Base-by-base conservation (phyloP, 108 stramenopile genomes). In the Epipyxis sp. region DNA sequence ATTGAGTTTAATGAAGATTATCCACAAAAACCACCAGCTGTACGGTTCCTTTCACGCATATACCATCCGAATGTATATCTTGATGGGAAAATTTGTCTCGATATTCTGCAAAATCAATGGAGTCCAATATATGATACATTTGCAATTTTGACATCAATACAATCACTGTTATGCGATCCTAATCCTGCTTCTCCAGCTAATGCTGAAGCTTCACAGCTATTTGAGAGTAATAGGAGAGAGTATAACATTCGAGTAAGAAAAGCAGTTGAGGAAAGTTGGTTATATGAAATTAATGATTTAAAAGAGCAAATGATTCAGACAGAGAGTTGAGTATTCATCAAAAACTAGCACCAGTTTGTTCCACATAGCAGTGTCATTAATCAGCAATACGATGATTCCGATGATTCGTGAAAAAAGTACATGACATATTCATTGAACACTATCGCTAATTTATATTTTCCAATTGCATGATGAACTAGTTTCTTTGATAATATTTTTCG, bases 71-170 rank as follows among this genome's bases (percentile, higher is more conserved):
- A 99, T 86, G 95, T 99, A 82, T 99, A 99, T 93, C 94, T 94
- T 78, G 95, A 99, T 86, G 98, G 98, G 30, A 92, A 94, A 76
- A 94, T 88, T 54, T 87, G 86, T 82, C 84, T 99, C 77, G 98
- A 99, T 80, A 99, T 99, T 87, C 88, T 99, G 84, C 97, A 98
- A 78, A 99, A 97, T 84, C 97, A 99, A 80, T 99, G 97, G 99
- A 91, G 91, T 81, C 99, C 99, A 3, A 98, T 99, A 86, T 98
- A 99, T 81, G 97, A 98, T 84, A 96, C 98, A 77, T 93, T 94
- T 45, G 97, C 97, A 35, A 98, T 99, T 81, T 83, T 99, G 81
- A 97, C 96, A n/a, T 92, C 91, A 62, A 98, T 99, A 78, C 99
- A 98, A 86, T 95, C 94, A 57, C 84, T 99, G 54, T 86, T 99